Evolutionary conservation across 306 rosid genomes (phyloP), one percentile per base, ranked within the genome.

Genomic region (Inga leiocalycina): DNA sequence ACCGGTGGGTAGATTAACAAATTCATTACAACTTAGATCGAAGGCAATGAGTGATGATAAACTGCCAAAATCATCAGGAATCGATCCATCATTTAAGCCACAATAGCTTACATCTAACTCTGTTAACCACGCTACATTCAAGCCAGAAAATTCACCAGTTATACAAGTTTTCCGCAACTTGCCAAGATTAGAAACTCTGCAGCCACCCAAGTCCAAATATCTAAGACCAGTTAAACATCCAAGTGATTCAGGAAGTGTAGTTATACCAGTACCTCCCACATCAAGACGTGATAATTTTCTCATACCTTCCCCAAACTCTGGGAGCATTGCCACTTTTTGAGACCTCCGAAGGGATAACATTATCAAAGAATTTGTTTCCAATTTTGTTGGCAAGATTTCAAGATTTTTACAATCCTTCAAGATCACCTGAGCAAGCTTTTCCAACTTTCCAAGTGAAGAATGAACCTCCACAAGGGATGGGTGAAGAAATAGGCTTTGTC

Each of bases 131-230:
- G 45, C 30, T 9, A 74, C 17, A 20, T 74, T 19, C 37, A 20
- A 74, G 12, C 22, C n/a, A 52, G 8, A 17, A 52, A 52, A 17
- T 14, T 14, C 22, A 8, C 6, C 1, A 52, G 0, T 12, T 52
- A 52, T 4, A 0, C 1, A 10, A 19, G 2, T 5, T 3, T 5
- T 19, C 2, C 4, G 4, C 24, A 27, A 0, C 27, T 19, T 54
- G 24, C 0, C 3, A 54, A 17, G 3, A 19, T 54, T 1, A 0
- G 1, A 1, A 54, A 19, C 19, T 54, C 6, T 6, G 22, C 24
- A 6, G 10, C 0, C 0, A 5, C 0, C 0, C 22, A 54, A 54
- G 6, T 54, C 0, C 9, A 19, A 54, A 19, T 6, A 1, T 54
- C 0, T 7, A 2, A 54, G 61, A 54, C 3, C 24, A 17, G 61